phyloP scores from a whole-genome alignment of 441 rosid species.

The Erodium chrysanthum region DNA sequence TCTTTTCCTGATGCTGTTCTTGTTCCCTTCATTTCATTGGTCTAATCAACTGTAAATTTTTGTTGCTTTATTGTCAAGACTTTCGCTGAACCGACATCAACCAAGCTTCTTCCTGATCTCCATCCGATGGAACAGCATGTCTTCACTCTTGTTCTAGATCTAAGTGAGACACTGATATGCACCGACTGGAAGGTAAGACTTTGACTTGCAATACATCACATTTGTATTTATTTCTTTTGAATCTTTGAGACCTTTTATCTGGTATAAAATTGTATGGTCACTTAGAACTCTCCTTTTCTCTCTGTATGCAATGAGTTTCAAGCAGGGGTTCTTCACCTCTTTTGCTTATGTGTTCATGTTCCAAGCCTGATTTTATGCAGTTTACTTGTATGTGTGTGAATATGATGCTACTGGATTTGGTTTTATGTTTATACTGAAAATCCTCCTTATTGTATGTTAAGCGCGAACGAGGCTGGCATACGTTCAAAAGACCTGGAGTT shows the following conservation, averaged over 20 bases:
- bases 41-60: background rate
- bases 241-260: background rate
- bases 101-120: constrained; percentile 92
- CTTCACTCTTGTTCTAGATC: constrained; percentile 88
- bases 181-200: constrained; percentile 79
- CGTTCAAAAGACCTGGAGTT: constrained; percentile 93
- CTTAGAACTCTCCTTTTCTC: too few species aligned
- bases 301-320: too few species aligned
- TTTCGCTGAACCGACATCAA: constrained; percentile 83
- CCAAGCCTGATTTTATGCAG: background rate
- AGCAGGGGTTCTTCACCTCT: too few species aligned
- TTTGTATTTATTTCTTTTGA: background rate
- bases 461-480: constrained; percentile 99
- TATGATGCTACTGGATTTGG: background rate
- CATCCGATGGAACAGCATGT: constrained; percentile 73
- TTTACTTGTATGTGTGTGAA: too few species aligned
- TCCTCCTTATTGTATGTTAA: constrained; percentile 19
- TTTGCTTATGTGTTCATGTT: background rate
- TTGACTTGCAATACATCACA: background rate
- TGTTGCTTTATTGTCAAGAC: constrained; percentile 34
- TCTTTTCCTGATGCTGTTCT: background rate
- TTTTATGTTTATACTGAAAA: background rate
- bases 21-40: background rate
- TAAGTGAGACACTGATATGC: constrained; percentile 81
- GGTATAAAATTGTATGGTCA: too few species aligned